phyloP scores from a whole-genome alignment of 306 rosid species.

The Vigna trinervia region DNA sequence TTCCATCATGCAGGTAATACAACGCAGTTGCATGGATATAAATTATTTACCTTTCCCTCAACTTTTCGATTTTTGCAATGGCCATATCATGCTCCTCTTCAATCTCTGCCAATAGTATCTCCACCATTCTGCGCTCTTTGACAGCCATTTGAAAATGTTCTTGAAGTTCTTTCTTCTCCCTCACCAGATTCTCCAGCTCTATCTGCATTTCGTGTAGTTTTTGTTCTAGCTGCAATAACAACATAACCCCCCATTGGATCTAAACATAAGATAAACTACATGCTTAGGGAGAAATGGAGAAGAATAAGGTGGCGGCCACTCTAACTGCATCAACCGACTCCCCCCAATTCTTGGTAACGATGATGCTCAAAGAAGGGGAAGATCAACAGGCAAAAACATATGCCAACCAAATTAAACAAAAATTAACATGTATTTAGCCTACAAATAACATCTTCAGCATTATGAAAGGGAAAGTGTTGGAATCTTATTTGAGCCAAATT shows the following conservation, averaged over 20 bases:
- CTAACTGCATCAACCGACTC: background rate
- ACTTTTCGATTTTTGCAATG: constrained; percentile 60
- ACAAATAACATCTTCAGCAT: constrained; percentile 16
- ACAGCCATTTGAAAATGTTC: constrained; percentile 59
- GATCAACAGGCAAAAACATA: background rate
- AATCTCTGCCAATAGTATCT: constrained; percentile 64
- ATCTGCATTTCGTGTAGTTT: constrained; percentile 55
- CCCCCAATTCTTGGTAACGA: background rate
- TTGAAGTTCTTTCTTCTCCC: constrained; percentile 65
- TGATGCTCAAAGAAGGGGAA: background rate
- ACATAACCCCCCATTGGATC: constrained; percentile 27
- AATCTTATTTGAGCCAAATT: background rate
- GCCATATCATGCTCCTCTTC: constrained; percentile 82
- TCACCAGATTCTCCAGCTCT: constrained; percentile 59
- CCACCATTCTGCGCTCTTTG: constrained; percentile 74
- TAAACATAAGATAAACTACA: background rate
- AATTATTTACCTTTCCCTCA: constrained; percentile 66
- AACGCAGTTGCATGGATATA: constrained; percentile 24
- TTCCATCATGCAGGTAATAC: background rate
- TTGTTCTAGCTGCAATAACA: constrained; percentile 63
- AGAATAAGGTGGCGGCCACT: background rate
- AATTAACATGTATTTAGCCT: background rate
- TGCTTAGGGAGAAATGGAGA: background rate
- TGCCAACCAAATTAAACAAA: constrained; percentile 1
- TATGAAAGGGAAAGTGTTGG: constrained; percentile 20